Evolutionary conservation across 1,284 basidiomycete genomes (phyloP).

Genomic region (Filobasidium uniguttulatum): DNA sequence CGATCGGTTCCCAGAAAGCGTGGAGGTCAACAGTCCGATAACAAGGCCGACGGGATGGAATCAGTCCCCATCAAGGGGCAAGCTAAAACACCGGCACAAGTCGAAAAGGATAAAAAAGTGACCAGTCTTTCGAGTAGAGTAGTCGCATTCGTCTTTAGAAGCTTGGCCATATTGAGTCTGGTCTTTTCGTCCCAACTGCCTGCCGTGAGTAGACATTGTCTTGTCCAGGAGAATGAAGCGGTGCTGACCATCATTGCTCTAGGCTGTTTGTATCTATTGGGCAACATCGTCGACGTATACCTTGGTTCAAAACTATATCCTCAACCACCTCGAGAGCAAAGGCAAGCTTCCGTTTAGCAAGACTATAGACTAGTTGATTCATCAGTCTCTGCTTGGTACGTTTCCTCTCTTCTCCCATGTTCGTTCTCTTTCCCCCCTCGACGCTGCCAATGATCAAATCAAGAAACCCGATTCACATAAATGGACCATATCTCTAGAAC

Average conservation of each 20-base stretch:
- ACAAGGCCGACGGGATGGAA: no score
- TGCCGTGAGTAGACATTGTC: slow-evolving; percentile 22
- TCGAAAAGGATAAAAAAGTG: not conserved
- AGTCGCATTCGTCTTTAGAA: slow-evolving; percentile 32
- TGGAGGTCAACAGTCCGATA: no score
- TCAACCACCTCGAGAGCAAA: slow-evolving; percentile 5
- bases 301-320: slow-evolving; percentile 31
- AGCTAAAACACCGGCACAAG: not conserved
- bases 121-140: slow-evolving; percentile 12
- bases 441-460: slow-evolving; percentile 13
- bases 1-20: no score
- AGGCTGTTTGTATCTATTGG: slow-evolving; percentile 44
- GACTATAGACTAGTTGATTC: not conserved
- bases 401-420: not conserved
- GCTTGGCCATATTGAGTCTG: slow-evolving; percentile 32
- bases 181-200: slow-evolving; percentile 35
- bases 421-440: not conserved
- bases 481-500: not conserved
- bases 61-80: no score
- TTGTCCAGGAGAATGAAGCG: not conserved
- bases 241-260: slow-evolving; percentile 1
- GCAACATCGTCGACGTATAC: slow-evolving; percentile 40
- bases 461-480: slow-evolving; percentile 11
- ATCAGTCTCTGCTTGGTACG: not conserved
- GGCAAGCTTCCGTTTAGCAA: not conserved